Conservation (phyloP, 2,329 filamentous ascomycete species). For the Fusarium aywerte region DNA sequence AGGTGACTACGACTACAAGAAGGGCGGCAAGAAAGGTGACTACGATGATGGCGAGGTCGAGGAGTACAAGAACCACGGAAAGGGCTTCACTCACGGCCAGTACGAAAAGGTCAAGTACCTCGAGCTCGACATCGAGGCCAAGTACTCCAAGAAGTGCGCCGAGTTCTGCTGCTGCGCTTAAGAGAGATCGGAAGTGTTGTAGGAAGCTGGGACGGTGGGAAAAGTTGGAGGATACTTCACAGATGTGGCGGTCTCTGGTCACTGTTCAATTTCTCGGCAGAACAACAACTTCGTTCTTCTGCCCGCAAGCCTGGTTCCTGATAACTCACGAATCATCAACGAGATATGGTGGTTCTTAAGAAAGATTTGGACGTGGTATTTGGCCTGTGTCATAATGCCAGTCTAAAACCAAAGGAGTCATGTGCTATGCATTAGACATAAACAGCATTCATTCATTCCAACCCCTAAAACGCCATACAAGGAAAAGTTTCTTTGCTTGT, state of each 20-base stretch:
- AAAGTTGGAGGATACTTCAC: background rate
- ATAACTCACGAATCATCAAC: background rate
- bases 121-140: slow-evolving; percentile 20
- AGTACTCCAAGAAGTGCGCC: slow-evolving; percentile 25
- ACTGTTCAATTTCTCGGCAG: background rate
- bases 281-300: background rate
- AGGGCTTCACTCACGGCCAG: background rate
- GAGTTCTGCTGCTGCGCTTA: slow-evolving; percentile 31
- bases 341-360: slow-evolving; percentile 29
- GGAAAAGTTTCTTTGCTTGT: slow-evolving; percentile 34
- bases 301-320: background rate
- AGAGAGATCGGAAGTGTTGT: background rate
- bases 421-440: slow-evolving; percentile 35
- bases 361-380: slow-evolving; percentile 60
- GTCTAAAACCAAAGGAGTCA: slow-evolving; percentile 32
- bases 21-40: background rate
- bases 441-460: slow-evolving; percentile 31
- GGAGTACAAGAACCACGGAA: background rate
- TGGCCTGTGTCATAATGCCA: slow-evolving; percentile 21
- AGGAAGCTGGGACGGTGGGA: background rate
- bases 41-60: background rate
- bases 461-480: slow-evolving; percentile 40
- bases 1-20: background rate
- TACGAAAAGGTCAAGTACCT: slow-evolving; percentile 18
- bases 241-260: slow-evolving; percentile 2